Evolutionary conservation across 768 basidiomycete species (phyloP).

Genomic region (Boletellus emodensis): DNA sequence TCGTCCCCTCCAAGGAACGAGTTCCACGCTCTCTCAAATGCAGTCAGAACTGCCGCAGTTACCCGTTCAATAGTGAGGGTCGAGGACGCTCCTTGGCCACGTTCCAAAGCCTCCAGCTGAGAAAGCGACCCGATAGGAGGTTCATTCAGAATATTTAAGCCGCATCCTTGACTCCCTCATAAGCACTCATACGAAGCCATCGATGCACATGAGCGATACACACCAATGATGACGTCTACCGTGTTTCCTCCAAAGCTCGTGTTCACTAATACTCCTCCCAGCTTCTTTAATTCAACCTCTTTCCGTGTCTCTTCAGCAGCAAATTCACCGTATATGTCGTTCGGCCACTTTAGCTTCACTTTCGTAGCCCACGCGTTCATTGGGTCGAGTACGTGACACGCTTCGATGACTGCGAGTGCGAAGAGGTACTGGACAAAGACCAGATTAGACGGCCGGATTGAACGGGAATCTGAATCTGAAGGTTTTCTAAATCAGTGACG

Average conservation of each 20-base stretch:
- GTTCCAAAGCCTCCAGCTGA: conserved; percentile 50
- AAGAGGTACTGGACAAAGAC: conserved; percentile 95
- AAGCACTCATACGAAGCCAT: neutral
- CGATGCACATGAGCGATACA: conserved; percentile 19
- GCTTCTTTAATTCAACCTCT: conserved; percentile 56
- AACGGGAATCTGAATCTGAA: conserved; percentile 2
- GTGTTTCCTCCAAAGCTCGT: conserved; percentile 72
- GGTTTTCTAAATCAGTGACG: neutral
- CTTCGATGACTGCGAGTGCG: conserved; percentile 84
- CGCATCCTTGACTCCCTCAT: conserved; percentile 60
- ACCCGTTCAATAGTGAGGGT: conserved; percentile 67
- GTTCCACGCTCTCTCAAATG: conserved; percentile 78
- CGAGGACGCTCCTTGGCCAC: neutral
- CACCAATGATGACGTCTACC: conserved; percentile 80
- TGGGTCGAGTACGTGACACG: conserved; percentile 58
- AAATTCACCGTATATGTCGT: conserved; percentile 81
- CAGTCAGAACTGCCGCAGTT: conserved; percentile 67
- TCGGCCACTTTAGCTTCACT: conserved; percentile 93
- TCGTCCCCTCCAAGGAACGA: conserved; percentile 53
- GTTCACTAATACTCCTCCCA: conserved; percentile 91
- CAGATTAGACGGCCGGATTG: conserved; percentile 47
- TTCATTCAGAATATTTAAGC: conserved; percentile 80
- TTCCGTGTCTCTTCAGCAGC: conserved; percentile 33
- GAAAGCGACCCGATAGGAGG: conserved; percentile 79
- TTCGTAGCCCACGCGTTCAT: conserved; percentile 43